These are phyloP conservation scores for Simplicillium sp. DNA, from an alignment of 2,329 filamentous ascomycete species.

Conservation along the genomic window DNA sequence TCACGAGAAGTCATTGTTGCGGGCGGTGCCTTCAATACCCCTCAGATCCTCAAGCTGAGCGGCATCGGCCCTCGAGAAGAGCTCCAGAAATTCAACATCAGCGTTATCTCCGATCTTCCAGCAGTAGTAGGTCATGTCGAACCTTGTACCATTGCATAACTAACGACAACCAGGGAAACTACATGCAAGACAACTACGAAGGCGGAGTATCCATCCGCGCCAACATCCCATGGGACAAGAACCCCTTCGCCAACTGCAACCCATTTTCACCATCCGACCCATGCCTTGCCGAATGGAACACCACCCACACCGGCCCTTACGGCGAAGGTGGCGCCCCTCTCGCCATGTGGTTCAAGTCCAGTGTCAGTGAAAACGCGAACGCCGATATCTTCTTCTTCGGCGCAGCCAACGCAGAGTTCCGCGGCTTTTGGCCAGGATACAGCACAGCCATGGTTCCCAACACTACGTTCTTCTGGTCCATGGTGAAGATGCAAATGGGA, in stretches of 20 bases:
- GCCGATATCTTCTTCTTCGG: conserved; percentile 20
- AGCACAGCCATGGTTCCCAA: conserved; percentile 15
- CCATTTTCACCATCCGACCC: too few relatives aligned
- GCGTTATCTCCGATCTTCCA: conserved; percentile 40
- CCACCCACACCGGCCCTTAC: conserved; percentile 9
- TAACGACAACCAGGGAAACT: conserved; percentile 6
- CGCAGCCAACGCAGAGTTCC: conserved; percentile 14
- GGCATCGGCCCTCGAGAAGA: conserved; percentile 32
- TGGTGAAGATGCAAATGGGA: conserved; percentile 46
- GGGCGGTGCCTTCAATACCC: conserved; percentile 14
- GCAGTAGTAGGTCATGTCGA: conserved; percentile 14
- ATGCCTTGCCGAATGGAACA: too few relatives aligned
- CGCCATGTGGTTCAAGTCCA: conserved; percentile 16
- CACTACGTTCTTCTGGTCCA: conserved; percentile 26
- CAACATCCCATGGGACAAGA: conserved; percentile 5
- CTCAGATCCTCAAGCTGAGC: conserved; percentile 39
- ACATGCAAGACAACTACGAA: conserved; percentile 19
- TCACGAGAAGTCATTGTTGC: conserved; percentile 13
- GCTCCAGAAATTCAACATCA: conserved; percentile 22
- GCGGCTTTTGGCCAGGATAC: conserved; percentile 19
- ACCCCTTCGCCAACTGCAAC: conserved; percentile 13
- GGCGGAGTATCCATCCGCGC: conserved; percentile 12
- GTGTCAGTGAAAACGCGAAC: conserved; percentile 14
- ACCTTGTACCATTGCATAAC: neutral
- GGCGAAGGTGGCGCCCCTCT: conserved; percentile 14